Base-by-base conservation (phyloP, 2,329 filamentous ascomycete genomes). In the Aspergillus neoniger region DNA sequence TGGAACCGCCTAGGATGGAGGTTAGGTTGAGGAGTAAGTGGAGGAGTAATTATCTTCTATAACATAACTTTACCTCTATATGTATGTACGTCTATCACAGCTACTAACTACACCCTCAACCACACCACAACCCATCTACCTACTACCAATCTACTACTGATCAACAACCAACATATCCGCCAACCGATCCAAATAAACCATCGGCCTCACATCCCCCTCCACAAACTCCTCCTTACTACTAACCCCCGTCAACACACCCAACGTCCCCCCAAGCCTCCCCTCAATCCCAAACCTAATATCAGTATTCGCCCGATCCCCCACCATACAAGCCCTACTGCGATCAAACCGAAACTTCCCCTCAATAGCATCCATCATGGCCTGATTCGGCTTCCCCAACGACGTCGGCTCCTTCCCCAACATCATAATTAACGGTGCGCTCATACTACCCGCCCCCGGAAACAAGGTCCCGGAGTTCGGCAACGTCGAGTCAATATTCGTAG, bases 311-410 rank as follows among this genome's bases (percentile, higher is more conserved):
- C 95, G 85, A 76, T 99, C 95, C 6, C 95, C 95, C 47, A 99
- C 86, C 95, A 99, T 99, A 78, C 95, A 98, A 1, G 95, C 91
- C 68, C 87, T 87, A 62, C 83, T 86, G 39, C 93, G 86, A 75
- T 98, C 88, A 57, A 99, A 89, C 67, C 90, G 84, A 76, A 98
- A 97, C 77, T 96, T 96, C 60, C 94, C 94, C 81, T 98, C 94
- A 59, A 99, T 90, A 3, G 95, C 92, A 76, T 98, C 94, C 94
- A 99, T 96, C 95, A 99, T 99, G 4, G 94, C 94, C 80, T 96
- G 92, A 74, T 92, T 96, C 3, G 95, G 95, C 80, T 99, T 99
- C 0, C 95, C 95, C 43, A 98, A 80, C 3, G 91, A 88, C 32
- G 92, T 78, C 0, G 95, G 94, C 69, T 90, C 83, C 73, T 86